Conservation (phyloP, 371 early-diverging fungal species). For the Mucor racemosus region DNA sequence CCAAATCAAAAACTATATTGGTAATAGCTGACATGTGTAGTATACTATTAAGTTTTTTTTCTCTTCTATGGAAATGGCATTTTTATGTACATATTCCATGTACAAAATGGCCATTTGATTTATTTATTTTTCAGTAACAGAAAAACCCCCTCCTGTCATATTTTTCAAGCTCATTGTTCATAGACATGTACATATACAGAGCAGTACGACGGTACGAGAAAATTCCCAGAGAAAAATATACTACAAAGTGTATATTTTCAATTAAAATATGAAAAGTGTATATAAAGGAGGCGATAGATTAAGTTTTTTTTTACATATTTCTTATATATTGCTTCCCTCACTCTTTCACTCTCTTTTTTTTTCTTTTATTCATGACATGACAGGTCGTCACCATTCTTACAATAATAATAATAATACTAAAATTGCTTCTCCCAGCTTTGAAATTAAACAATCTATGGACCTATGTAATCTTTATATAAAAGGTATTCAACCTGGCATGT, state of each 20-base stretch:
- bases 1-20: no score
- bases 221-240: slow-evolving; percentile 6
- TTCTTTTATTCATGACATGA: neutral
- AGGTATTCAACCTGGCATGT: slow-evolving; percentile 44
- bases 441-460: slow-evolving; percentile 17
- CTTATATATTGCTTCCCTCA: no score
- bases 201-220: neutral
- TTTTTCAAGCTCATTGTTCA: neutral
- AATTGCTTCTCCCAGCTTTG: slow-evolving; percentile 12
- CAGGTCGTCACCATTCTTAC: neutral
- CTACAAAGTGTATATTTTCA: neutral
- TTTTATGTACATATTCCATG: no score
- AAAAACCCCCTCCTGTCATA: no score
- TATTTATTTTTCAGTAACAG: no score
- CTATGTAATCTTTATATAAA: slow-evolving; percentile 52
- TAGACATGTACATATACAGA: neutral
- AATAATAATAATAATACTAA: neutral
- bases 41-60: no score
- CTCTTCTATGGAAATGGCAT: no score
- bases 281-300: neutral
- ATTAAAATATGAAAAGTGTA: neutral
- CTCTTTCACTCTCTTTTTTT: no score
- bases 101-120: no score
- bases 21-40: no score
- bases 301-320: neutral